Evolutionary conservation across 225 moss, liverwort and hornwort genomes (phyloP).

Genomic region (Rhytidiadelphus loreus): DNA sequence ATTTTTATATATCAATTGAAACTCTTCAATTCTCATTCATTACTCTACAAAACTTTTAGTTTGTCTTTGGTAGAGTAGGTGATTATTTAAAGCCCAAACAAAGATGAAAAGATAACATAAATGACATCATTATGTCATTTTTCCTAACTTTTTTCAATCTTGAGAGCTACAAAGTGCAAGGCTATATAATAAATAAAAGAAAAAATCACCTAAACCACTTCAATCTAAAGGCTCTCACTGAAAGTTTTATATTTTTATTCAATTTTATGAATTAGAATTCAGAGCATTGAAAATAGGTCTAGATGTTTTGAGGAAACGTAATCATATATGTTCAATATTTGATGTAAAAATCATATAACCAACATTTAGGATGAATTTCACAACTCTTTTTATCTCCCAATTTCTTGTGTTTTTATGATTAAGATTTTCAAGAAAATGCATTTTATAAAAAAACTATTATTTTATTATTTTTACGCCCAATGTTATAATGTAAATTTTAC

Average conservation of each 20-base stretch:
- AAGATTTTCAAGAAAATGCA: background rate
- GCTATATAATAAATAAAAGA: no score
- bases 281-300: no score
- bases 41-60: background rate
- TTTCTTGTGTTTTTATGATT: background rate
- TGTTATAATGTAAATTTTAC: no score
- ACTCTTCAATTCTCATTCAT: no score
- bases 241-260: background rate
- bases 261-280: background rate
- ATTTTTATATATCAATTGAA: background rate
- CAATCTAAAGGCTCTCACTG: fast-evolving
- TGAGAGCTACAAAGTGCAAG: background rate
- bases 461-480: background rate
- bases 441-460: no score
- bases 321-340: no score
- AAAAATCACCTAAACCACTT: background rate
- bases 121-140: fast-evolving
- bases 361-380: no score
- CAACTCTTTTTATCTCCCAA: background rate
- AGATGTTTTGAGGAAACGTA: fast-evolving
- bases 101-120: background rate
- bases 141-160: background rate
- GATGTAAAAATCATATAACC: background rate
- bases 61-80: fast-evolving
- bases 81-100: background rate